Conservation (phyloP, 1,284 basidiomycete genomes). For the Ceratobasidium sp. region DNA sequence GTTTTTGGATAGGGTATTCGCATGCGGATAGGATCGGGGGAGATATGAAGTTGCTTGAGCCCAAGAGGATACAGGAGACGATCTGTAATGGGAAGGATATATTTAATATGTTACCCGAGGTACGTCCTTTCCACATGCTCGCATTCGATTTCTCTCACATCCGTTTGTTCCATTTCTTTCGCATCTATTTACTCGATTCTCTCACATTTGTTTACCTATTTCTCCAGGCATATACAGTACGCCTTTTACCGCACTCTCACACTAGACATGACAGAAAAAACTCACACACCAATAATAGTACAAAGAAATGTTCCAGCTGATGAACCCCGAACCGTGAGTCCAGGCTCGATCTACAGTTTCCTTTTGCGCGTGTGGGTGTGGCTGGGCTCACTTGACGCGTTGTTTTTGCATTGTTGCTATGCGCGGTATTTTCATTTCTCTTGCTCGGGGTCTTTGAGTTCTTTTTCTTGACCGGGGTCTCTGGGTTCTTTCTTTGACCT, state of each 20-base stretch:
- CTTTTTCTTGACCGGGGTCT: too few relatives aligned
- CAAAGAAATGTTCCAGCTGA: slow-evolving; percentile 66
- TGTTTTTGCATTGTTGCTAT: background rate
- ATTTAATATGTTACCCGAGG: slow-evolving; percentile 77
- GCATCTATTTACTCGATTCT: slow-evolving; percentile 46
- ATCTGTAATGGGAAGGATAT: slow-evolving; percentile 76
- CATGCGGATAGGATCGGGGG: slow-evolving; percentile 74
- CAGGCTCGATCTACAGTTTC: background rate
- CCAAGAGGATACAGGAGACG: slow-evolving; percentile 68
- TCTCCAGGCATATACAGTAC: slow-evolving; percentile 46
- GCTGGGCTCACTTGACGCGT: background rate
- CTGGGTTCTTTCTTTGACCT: too few relatives aligned
- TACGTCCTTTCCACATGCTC: too few relatives aligned
- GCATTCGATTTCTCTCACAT: too few relatives aligned
- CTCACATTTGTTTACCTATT: background rate
- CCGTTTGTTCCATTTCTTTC: too few relatives aligned
- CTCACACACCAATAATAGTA: slow-evolving; percentile 59
- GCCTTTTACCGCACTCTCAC: background rate
- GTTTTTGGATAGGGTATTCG: slow-evolving; percentile 65
- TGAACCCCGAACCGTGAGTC: slow-evolving; percentile 68
- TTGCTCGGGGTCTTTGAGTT: too few relatives aligned
- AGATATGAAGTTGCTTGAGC: slow-evolving; percentile 67
- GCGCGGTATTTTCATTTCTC: slow-evolving; percentile 4
- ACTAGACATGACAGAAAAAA: background rate
- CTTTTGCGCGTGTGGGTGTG: background rate